Conservation (phyloP, 2,329 filamentous ascomycete species). For the Pseudocercospora ulei region DNA sequence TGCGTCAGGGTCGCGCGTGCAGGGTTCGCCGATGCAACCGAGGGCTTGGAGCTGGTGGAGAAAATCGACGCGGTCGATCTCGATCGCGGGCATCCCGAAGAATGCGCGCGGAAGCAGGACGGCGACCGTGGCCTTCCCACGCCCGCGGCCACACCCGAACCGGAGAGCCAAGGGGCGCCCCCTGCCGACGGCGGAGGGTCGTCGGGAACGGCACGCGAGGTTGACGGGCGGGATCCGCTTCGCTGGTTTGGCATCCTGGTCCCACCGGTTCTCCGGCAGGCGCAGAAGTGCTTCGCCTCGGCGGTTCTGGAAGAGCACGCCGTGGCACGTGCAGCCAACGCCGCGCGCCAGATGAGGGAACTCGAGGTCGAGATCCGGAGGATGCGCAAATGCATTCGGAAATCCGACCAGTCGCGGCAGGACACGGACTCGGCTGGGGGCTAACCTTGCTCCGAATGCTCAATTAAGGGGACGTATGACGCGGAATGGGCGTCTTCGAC, state of each 20-base stretch:
- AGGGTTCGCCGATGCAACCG: not conserved
- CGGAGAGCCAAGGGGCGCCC: conserved; percentile 26
- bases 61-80: not conserved
- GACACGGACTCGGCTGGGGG: too few species aligned
- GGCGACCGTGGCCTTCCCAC: conserved; percentile 21
- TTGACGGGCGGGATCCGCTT: conserved; percentile 44
- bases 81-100: not conserved
- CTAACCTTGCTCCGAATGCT: too few species aligned
- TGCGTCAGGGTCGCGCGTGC: not conserved
- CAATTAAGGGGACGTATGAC: too few species aligned
- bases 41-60: conserved; percentile 1
- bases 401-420: conserved; percentile 26
- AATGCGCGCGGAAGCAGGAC: not conserved
- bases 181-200: not conserved
- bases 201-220: not conserved
- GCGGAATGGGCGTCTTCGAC: too few species aligned
- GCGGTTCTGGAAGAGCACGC: conserved; percentile 48
- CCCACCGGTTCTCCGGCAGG: conserved; percentile 43
- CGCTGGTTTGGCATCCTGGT: conserved; percentile 49
- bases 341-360: conserved; percentile 53
- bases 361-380: conserved; percentile 61
- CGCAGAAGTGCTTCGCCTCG: conserved; percentile 50
- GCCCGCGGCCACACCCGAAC: conserved; percentile 38
- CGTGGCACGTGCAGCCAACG: conserved; percentile 49
- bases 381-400: conserved; percentile 41